These are phyloP conservation scores for Huntiella omanensis DNA, from an alignment of 2,329 filamentous ascomycete species.

Conservation along the genomic window DNA sequence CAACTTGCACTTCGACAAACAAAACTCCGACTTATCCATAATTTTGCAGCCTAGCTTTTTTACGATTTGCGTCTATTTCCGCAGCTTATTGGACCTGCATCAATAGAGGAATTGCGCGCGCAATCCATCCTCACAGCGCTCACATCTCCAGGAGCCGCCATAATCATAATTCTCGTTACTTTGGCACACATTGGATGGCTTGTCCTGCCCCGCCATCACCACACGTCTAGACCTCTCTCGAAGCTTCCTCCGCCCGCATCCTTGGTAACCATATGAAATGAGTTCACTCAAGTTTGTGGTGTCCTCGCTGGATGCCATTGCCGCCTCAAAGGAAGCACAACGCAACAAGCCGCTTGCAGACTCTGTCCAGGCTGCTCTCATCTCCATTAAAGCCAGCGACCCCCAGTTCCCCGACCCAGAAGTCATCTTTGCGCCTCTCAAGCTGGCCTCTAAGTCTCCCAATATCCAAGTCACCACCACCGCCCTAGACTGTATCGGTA, in stretches of 20 bases:
- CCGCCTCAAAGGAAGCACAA: constrained; percentile 74
- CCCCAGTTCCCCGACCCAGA: constrained; percentile 72
- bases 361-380: constrained; percentile 60
- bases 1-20: no score
- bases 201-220: not conserved
- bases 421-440: constrained; percentile 74
- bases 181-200: not conserved
- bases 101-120: no score
- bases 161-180: not conserved
- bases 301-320: constrained; percentile 81
- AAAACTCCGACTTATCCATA: no score
- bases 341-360: constrained; percentile 72
- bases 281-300: constrained; percentile 94
- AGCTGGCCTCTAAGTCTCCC: constrained; percentile 71
- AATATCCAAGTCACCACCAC: constrained; percentile 75
- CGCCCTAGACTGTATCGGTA: constrained; percentile 92
- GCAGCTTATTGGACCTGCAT: no score
- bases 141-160: no score
- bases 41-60: no score
- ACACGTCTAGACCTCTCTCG: constrained; percentile 1
- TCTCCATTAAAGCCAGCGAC: constrained; percentile 72
- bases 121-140: no score
- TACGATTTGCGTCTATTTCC: no score
- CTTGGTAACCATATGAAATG: constrained; percentile 25
- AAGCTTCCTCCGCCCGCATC: not conserved